A percentile compares a stretch with the other conserved stretches of the same genome.
phyloP scores from a whole-genome alignment of 805 yeast species.

The Teunomyces gatunensis region DNA sequence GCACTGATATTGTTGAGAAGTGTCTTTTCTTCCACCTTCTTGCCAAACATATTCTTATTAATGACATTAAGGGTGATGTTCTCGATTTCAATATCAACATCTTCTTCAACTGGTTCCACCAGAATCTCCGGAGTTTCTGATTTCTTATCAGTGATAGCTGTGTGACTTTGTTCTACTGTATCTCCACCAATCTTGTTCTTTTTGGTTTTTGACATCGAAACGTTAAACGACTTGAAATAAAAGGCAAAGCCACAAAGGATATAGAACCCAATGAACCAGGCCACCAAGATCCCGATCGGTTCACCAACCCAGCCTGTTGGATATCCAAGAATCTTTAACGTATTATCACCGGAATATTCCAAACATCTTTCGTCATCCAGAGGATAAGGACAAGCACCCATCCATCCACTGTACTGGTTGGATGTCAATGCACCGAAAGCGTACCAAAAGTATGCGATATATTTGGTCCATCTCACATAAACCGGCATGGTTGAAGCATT shows the following conservation, averaged over 20 bases:
- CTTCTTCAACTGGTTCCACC: not conserved
- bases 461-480: constrained; percentile 28
- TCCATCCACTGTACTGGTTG: constrained; percentile 24
- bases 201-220: constrained; percentile 45
- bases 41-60: not conserved
- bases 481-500: constrained; percentile 27
- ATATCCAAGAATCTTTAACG: constrained; percentile 57
- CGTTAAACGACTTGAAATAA: constrained; percentile 47
- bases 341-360: constrained; percentile 54
- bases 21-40: constrained; percentile 8
- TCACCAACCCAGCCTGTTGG: constrained; percentile 61
- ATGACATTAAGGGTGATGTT: constrained; percentile 8
- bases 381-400: constrained; percentile 35
- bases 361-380: constrained; percentile 20
- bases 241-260: constrained; percentile 48
- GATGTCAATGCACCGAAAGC: constrained; percentile 24
- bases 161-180: constrained; percentile 6
- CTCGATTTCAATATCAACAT: constrained; percentile 8
- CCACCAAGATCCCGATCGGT: constrained; percentile 59
- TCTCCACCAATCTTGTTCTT: constrained; percentile 29
- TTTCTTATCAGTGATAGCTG: not conserved
- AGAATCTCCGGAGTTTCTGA: not conserved
- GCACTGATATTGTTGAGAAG: constrained; percentile 48
- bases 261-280: constrained; percentile 58
- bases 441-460: constrained; percentile 27